phyloP scores from a whole-genome alignment of 1,284 basidiomycete genomes.

The Malassezia equina region DNA sequence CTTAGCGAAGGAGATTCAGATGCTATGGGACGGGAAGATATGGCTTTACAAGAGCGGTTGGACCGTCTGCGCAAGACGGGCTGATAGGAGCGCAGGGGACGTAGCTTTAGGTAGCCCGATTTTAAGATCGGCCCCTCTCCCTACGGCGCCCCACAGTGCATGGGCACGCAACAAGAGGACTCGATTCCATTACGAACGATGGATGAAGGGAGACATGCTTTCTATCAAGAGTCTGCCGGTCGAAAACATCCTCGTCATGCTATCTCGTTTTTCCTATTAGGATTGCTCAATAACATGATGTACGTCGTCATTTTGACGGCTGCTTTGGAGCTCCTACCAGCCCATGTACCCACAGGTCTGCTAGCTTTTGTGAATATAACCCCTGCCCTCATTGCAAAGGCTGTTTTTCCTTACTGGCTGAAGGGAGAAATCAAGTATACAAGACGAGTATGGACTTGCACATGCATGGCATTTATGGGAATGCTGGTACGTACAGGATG shows the following conservation, averaged over 20 bases:
- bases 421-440: slow-evolving; percentile 33
- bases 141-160: not conserved
- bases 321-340: slow-evolving; percentile 82
- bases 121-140: not conserved
- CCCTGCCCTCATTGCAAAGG: slow-evolving; percentile 58
- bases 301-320: slow-evolving; percentile 95
- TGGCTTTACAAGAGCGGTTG: slow-evolving; percentile 41
- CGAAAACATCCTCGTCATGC: slow-evolving; percentile 15
- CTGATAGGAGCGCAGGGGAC: not conserved
- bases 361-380: slow-evolving; percentile 61
- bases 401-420: slow-evolving; percentile 72
- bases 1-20: slow-evolving; percentile 34
- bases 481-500: slow-evolving; percentile 29
- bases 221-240: not conserved
- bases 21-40: slow-evolving; percentile 32
- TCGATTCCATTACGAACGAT: not conserved
- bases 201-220: not conserved
- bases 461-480: slow-evolving; percentile 32
- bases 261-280: slow-evolving; percentile 45
- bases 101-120: not conserved
- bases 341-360: slow-evolving; percentile 57
- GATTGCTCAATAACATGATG: slow-evolving; percentile 48
- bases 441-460: slow-evolving; percentile 48
- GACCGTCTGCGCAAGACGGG: slow-evolving; percentile 29
- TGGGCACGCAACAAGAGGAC: not conserved